phyloP scores from a whole-genome alignment of 202 grass and related monocot species.

The Schoenoplectus tabernaemontani region DNA sequence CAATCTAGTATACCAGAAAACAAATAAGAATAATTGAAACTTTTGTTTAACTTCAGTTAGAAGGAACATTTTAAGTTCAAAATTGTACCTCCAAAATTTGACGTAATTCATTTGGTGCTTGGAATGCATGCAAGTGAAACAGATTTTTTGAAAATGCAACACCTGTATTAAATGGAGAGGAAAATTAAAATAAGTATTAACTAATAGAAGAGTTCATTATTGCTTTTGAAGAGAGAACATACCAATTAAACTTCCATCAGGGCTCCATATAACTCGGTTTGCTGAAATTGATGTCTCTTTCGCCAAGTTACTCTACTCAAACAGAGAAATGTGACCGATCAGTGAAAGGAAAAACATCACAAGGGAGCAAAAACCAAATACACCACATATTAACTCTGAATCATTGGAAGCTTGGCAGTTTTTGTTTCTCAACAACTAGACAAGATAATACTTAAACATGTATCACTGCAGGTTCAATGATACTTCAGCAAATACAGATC shows the following conservation, averaged over 20 bases:
- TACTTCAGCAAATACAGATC: constrained; percentile 35
- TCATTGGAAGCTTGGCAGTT: background rate
- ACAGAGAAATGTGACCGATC: background rate
- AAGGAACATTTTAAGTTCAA: constrained; percentile 13
- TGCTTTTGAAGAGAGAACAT: constrained; percentile 22
- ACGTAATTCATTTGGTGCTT: constrained; percentile 60
- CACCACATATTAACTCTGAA: background rate
- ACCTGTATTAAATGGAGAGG: constrained; percentile 36
- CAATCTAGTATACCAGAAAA: constrained; percentile 48
- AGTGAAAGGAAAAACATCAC: background rate
- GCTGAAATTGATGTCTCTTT: constrained; percentile 71
- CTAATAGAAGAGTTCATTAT: constrained; percentile 4
- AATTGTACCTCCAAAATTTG: constrained; percentile 68
- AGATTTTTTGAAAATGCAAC: constrained; percentile 87
- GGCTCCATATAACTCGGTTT: constrained; percentile 80
- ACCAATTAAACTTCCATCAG: constrained; percentile 93
- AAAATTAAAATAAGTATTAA: constrained; percentile 11
- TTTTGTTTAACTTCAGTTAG: constrained; percentile 8
- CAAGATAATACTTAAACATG: constrained; percentile 33
- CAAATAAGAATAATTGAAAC: constrained; percentile 15
- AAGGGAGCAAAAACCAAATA: constrained; percentile 8
- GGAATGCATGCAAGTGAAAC: constrained; percentile 78
- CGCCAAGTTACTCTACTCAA: constrained; percentile 9
- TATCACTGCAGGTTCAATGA: constrained; percentile 21
- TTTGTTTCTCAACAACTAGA: background rate